Percentiles rank a stretch among this genome's conserved stretches.
phyloP scores from a whole-genome alignment of 2,329 filamentous ascomycete species.

The Cephalotrichum gorgonifer region DNA sequence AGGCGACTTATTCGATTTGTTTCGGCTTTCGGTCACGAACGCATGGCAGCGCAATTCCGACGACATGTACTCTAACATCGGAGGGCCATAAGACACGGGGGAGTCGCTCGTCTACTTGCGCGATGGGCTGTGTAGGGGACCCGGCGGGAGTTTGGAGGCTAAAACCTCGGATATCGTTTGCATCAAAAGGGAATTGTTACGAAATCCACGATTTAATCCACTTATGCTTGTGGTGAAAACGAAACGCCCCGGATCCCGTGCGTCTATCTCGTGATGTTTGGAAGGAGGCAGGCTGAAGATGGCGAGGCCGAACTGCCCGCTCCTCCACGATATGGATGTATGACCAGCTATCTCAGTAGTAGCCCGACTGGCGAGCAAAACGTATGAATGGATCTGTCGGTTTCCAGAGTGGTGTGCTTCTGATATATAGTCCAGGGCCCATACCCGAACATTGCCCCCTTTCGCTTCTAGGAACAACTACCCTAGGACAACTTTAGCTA shows the following conservation, averaged over 20 bases:
- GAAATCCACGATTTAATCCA: slow-evolving; percentile 3
- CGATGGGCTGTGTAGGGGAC: slow-evolving; percentile 28
- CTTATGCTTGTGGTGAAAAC: slow-evolving; percentile 7
- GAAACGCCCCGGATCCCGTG: slow-evolving; percentile 36
- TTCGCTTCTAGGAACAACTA: too few relatives aligned
- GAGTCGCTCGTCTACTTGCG: slow-evolving; percentile 28
- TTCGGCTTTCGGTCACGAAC: slow-evolving; percentile 31
- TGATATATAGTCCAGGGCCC: too few relatives aligned
- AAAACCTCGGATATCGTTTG: slow-evolving; percentile 39
- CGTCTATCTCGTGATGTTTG: not conserved
- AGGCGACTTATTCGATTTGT: slow-evolving; percentile 30
- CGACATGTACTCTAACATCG: slow-evolving; percentile 38
- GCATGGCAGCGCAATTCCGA: slow-evolving; percentile 27
- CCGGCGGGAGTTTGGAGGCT: slow-evolving; percentile 35
- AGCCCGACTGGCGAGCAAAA: too few relatives aligned
- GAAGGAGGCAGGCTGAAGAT: not conserved
- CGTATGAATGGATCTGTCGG: too few relatives aligned
- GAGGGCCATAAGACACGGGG: slow-evolving; percentile 21
- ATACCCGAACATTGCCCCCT: too few relatives aligned
- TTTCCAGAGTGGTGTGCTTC: too few relatives aligned
- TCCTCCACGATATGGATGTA: too few relatives aligned
- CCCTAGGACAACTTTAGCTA: too few relatives aligned
- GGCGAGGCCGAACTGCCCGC: too few relatives aligned
- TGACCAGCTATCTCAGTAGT: too few relatives aligned
- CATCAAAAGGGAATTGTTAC: slow-evolving; percentile 21